Evolutionary conservation across 805 yeast species (phyloP).

Genomic region (Jamesozyma rosinii): DNA sequence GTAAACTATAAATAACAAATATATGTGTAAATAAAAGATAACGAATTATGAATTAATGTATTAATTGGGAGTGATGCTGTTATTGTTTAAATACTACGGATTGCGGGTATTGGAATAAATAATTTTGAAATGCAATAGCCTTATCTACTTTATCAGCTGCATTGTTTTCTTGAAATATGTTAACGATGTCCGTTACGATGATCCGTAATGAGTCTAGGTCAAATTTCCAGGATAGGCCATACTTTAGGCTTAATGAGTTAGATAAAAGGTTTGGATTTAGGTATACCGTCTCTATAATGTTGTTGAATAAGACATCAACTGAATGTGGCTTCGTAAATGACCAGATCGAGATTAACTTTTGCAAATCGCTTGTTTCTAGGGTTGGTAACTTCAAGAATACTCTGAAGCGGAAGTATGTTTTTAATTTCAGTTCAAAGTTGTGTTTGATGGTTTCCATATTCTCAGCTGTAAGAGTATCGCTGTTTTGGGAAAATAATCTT

Average conservation of each 20-base stretch:
- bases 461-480: neutral
- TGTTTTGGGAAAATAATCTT: conserved; percentile 9
- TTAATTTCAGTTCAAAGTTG: conserved; percentile 12
- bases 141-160: conserved; percentile 2
- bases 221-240: conserved; percentile 15
- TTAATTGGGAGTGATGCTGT: too few relatives aligned
- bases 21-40: too few relatives aligned
- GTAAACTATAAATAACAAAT: too few relatives aligned
- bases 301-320: conserved; percentile 23
- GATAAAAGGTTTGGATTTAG: conserved; percentile 11
- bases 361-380: conserved; percentile 12
- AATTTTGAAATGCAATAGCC: conserved; percentile 2
- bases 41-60: too few relatives aligned
- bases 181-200: conserved; percentile 1
- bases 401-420: conserved; percentile 23
- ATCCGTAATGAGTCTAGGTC: conserved; percentile 8
- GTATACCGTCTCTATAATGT: conserved; percentile 25
- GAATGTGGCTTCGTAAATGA: conserved; percentile 11
- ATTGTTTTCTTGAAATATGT: neutral
- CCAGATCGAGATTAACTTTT: conserved; percentile 20
- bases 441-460: neutral
- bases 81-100: neutral
- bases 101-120: neutral
- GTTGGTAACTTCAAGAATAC: conserved; percentile 18
- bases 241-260: neutral